These are phyloP conservation scores for Xerocomus amazonicus DNA, from an alignment of 1,284 basidiomycete genomes.

Conservation along the genomic window DNA sequence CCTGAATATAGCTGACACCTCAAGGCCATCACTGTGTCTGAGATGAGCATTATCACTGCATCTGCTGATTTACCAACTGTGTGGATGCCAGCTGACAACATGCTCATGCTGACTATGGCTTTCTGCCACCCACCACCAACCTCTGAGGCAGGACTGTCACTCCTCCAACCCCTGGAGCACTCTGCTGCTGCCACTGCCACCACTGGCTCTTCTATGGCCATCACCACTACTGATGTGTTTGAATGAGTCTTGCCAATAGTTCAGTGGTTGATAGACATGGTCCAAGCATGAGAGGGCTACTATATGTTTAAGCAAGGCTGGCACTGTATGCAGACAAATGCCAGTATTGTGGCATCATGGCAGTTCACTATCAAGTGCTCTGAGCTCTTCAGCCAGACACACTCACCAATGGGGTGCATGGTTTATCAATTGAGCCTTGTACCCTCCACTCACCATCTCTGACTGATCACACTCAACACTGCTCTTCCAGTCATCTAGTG, in stretches of 20 bases:
- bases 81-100: no score
- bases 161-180: no score
- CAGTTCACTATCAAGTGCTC: neutral
- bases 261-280: neutral
- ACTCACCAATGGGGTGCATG: neutral
- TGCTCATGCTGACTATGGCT: neutral
- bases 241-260: neutral
- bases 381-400: neutral
- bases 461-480: no score
- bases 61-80: neutral
- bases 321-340: neutral
- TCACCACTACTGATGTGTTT: no score
- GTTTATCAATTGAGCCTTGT: no score
- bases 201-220: no score
- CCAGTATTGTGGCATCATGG: neutral
- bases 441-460: no score
- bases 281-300: neutral
- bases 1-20: slow-evolving; percentile 1
- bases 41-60: neutral
- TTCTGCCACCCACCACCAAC: no score
- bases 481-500: no score
- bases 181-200: no score
- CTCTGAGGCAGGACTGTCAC: no score
- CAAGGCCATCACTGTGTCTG: neutral
- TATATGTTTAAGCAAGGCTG: neutral